Percentiles rank a stretch among this genome's conserved stretches.
Evolutionary conservation across 306 rosid species (phyloP).

Genomic region (Vigna angularis): DNA sequence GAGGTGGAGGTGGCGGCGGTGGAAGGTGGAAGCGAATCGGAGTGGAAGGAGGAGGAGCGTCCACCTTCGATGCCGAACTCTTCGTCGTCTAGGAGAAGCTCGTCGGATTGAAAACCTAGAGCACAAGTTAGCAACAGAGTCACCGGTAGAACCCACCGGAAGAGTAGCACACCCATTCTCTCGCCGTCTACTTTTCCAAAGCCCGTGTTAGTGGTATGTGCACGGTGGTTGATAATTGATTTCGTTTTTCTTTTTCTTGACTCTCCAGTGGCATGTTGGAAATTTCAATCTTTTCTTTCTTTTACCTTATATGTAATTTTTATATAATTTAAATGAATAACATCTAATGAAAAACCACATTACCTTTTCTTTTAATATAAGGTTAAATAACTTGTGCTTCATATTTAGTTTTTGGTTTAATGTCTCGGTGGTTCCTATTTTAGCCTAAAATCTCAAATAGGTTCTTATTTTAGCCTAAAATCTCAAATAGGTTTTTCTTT

Average conservation of each 20-base stretch:
- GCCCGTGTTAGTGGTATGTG: not conserved
- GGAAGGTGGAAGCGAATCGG: constrained; percentile 44
- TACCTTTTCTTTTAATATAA: too few species aligned
- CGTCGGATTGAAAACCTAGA: constrained; percentile 86
- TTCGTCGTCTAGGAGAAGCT: constrained; percentile 89
- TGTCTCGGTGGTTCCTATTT: too few species aligned
- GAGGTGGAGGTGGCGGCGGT: constrained; percentile 32
- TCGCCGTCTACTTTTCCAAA: constrained; percentile 20
- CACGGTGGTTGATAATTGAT: not conserved
- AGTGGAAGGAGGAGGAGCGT: constrained; percentile 47
- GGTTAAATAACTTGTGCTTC: too few species aligned
- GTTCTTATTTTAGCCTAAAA: accelerated
- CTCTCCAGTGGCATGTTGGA: not conserved
- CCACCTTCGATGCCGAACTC: constrained; percentile 95
- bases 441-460: too few species aligned
- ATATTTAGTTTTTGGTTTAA: too few species aligned
- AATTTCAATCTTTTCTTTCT: not conserved
- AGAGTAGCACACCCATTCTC: constrained; percentile 32
- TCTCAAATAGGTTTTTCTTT: too few species aligned
- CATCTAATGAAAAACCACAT: too few species aligned
- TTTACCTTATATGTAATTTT: too few species aligned
- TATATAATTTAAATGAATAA: too few species aligned
- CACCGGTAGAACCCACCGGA: constrained; percentile 37
- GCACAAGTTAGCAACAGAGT: constrained; percentile 47
- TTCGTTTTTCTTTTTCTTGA: too few species aligned